Conservation (phyloP, 2,329 filamentous ascomycete genomes). For the Colletotrichum sp. region DNA sequence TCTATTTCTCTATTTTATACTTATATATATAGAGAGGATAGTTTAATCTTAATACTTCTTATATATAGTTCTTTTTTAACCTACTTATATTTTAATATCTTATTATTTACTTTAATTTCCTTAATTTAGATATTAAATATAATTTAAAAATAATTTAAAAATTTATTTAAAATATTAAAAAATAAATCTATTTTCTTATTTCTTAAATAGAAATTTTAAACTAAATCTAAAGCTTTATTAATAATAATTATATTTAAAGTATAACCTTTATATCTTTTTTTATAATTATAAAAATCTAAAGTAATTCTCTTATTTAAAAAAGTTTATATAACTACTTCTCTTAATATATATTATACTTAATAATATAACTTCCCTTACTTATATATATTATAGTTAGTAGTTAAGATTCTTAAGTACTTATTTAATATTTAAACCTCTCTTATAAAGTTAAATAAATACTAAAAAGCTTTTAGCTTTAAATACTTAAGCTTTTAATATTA, state of each 20-base stretch:
- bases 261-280: not conserved
- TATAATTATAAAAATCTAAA: not conserved
- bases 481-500: not conserved
- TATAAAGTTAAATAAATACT: not conserved
- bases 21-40: not conserved
- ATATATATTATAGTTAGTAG: not conserved
- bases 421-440: not conserved
- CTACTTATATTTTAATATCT: not conserved
- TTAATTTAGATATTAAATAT: not conserved
- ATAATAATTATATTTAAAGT: not conserved
- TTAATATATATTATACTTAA: not conserved
- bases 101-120: not conserved
- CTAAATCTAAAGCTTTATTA: not conserved
- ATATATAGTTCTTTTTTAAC: not conserved
- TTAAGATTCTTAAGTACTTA: not conserved
- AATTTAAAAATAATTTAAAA: not conserved
- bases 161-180: not conserved
- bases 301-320: not conserved
- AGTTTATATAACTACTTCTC: not conserved
- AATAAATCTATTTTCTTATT: not conserved
- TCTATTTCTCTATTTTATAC: not conserved
- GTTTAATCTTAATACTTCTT: not conserved
- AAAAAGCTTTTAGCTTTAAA: not conserved
- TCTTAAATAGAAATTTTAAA: not conserved
- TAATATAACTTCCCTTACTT: not conserved